Evolutionary conservation across 352 stramenopile genomes (phyloP), one percentile per base, ranked within the genome.

Genomic region (Globisporangium splendens): DNA sequence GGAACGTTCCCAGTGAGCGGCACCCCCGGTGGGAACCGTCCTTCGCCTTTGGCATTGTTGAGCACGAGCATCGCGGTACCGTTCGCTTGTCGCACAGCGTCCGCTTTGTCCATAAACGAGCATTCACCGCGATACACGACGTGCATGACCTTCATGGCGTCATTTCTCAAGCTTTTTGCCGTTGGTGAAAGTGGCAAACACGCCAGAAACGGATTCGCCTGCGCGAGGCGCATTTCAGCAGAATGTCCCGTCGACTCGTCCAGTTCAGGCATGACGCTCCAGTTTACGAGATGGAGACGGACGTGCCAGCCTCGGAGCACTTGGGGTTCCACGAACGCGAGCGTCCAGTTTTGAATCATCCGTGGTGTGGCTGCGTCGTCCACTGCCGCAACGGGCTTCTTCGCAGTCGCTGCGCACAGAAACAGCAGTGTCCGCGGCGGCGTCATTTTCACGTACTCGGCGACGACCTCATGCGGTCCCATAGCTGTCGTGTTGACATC

Each of bases 81-180:
- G 2, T 68, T 59, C 1, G 62, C 79, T n/a, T 54, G 31, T 13
- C 50, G 54, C 13, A 75, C 61, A 21, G 74, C 63, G 0, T 76
- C 64, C 1, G 79, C 79, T 54, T 91, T 91, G 0, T 89, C 82
- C n/a, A 87, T 67, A 20, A 91, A 86, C 7, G 79, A 77, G 41
- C 82, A 91, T 0, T 55, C 65, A 22, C 79, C 82, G 28, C 82
- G 74, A 35, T 86, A 88, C 14, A 74, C 60, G 3, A 89, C 57
- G 49, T 75, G 73, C 21, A 77, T 62, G 14, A 62, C 49, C 10
- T 39, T 22, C 7, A 14, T 24, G 17, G 18, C 2, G 0, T 54
- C 24, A 7, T 2, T 20, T 14, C 4, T 31, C 0, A 46, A 21
- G 22, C 18, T 47, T 5, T 57, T 38, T 6, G 58, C 49, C 22